Evolutionary conservation across 192 early-diverging fungal species (phyloP), one percentile per base, ranked within the genome.

Genomic region (Rhizoclosmatium globosum): DNA sequence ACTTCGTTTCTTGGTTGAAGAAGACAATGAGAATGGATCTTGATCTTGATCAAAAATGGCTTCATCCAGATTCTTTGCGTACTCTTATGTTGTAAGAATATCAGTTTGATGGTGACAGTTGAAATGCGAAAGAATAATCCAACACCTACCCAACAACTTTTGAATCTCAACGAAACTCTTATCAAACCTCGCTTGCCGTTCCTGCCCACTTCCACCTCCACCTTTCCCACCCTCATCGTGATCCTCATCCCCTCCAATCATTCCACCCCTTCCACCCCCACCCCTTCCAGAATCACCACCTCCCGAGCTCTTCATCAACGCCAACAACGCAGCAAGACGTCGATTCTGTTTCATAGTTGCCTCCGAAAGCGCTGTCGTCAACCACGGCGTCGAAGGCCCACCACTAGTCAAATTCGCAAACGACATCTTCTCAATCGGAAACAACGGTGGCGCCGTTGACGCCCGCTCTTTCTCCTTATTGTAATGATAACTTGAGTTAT

Each of bases 121-220:
- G 31, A 31, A 0, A 31, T 31, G 31, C 31, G 31, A 31, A 31
- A 31, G 31, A 31, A 31, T 31, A 6, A 46, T 43, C 76, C 17
- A n/a, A 45, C 43, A 50, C 68, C 74, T 71, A 81, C 83, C 86
- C 21, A 87, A 45, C 58, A 87, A 74, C 75, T 83, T 83, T 64
- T 82, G 81, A 42, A 87, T 85, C 46, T 87, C 86, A 23, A 31
- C 38, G 4, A 83, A 82, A 65, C 85, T 85, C 68, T 62, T 82
- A 15, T 87, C 86, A 68, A 87, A 87, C 3, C 74, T 70, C 2
- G 68, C 79, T 45, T 60, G 47, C 2, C 58, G 56, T 42, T 83
- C 78, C 39, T 64, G 13, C 2, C 38, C 70, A 15, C 7, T 58
- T 2, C 39, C 67, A 23, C 64, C 45, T 21, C 66, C 74, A 13